Percentiles rank a stretch among this genome's conserved stretches.
These are phyloP conservation scores for Sporisorium reilianum DNA, from an alignment of 1,284 basidiomycete species.

Conservation along the genomic window DNA sequence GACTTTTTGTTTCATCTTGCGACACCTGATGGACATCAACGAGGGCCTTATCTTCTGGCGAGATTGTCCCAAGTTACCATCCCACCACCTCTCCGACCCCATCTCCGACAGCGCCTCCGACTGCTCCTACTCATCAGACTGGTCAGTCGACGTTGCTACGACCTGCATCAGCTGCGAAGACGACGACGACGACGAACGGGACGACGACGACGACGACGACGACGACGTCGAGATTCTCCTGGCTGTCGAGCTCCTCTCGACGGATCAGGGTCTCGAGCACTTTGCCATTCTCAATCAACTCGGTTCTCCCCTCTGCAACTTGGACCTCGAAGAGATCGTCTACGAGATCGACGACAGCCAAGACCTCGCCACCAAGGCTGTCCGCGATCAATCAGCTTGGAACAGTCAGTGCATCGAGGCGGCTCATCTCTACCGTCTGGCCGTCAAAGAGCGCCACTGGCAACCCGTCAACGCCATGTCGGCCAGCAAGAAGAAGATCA, in stretches of 20 bases:
- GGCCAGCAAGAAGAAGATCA: neutral
- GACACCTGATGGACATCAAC: neutral
- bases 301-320: neutral
- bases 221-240: neutral
- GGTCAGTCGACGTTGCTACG: neutral
- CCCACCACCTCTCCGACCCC: neutral
- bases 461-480: neutral
- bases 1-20: neutral
- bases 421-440: neutral
- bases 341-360: neutral
- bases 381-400: neutral
- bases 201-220: neutral
- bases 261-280: neutral
- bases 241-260: neutral
- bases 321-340: neutral
- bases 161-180: too few species aligned
- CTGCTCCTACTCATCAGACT: neutral
- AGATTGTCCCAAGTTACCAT: too few species aligned
- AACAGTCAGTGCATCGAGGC: slow-evolving; percentile 1
- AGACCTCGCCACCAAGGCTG: neutral
- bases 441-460: neutral
- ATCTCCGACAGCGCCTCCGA: neutral
- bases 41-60: neutral
- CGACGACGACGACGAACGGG: neutral
- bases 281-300: neutral